A percentile compares a stretch with the other conserved stretches of the same genome.
Evolutionary conservation across 2,329 filamentous ascomycete genomes (phyloP).

Genomic region (Pestalotiopsis sp.): DNA sequence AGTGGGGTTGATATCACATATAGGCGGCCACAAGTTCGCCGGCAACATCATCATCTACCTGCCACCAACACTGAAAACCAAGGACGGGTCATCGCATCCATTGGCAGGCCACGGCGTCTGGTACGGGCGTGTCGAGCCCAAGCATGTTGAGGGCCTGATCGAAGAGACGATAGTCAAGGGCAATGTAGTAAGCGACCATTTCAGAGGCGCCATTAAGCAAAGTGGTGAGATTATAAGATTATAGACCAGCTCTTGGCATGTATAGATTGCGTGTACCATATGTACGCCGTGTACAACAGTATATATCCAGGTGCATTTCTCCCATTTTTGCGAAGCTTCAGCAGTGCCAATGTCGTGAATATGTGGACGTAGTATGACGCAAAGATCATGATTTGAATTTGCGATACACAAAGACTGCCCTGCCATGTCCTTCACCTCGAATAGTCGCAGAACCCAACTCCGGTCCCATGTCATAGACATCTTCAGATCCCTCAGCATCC

Average conservation of each 20-base stretch:
- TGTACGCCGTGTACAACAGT: background rate
- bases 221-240: slow-evolving; percentile 55
- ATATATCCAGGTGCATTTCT: background rate
- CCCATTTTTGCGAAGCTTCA: background rate
- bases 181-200: slow-evolving; percentile 69
- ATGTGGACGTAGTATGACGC: background rate
- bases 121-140: slow-evolving; percentile 79
- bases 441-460: slow-evolving; percentile 3
- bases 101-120: slow-evolving; percentile 75
- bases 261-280: background rate
- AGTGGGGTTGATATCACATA: slow-evolving; percentile 75
- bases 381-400: background rate
- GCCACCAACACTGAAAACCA: slow-evolving; percentile 54
- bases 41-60: slow-evolving; percentile 84
- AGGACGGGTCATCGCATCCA: slow-evolving; percentile 50
- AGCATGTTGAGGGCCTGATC: slow-evolving; percentile 76
- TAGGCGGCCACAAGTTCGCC: slow-evolving; percentile 84
- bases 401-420: slow-evolving; percentile 43
- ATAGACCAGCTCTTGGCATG: slow-evolving; percentile 25
- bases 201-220: slow-evolving; percentile 68
- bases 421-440: slow-evolving; percentile 34
- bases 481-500: slow-evolving; percentile 35
- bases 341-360: background rate
- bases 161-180: slow-evolving; percentile 70
- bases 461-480: slow-evolving; percentile 24